Base-by-base conservation (phyloP, 2,329 filamentous ascomycete species). In the Hirsutella minnesotensis region DNA sequence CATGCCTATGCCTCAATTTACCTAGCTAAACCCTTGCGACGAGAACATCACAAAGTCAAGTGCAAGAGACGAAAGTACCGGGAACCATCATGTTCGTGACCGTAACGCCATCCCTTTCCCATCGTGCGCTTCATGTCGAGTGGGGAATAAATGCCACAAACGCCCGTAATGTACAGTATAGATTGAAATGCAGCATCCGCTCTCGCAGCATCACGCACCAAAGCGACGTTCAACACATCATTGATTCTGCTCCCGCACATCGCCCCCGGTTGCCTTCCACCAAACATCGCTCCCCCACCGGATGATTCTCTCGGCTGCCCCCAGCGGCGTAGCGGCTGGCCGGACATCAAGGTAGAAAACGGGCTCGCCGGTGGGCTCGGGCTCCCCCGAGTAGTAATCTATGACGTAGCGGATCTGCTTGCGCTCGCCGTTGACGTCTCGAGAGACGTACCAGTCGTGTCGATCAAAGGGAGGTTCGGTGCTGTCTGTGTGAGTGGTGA, bases 291-390 rank as follows among this genome's bases (percentile, higher is more conserved):
- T 88, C 40, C 88, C 83, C 86, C 89, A 96, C 55, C 88, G 72
- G 58, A 95, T 78, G 47, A 88, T 64, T 41, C 92, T 75, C 69
- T 96, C 92, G 3, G 81, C 77, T 1, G 87, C 84, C 21, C 82
- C 82, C 1, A 77, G 81, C 3, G 88, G 88, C 0, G 86, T 86
- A 35, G 95, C 66, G 3, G 92, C 92, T 2, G 92, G 92, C 49
- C 92, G 76, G 18, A 98, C 92, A 58, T 98, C 92, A 43, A 98
- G 77, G 61, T 81, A 95, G 67, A 98, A 98, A 7, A 96, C 88
- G 3, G 92, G 90, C 59, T 95, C 87, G 27, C 89, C 92, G 0
- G 78, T 85, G 3, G 82, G 78, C 56, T 94, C 87, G 1, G 84
- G 82, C 20, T 81, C 80, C 5, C 81, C 90, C 29, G 83, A 82